Evolutionary conservation across 176 grass and related monocot genomes (phyloP).

Genomic region (Thinopyrum elongatum): DNA sequence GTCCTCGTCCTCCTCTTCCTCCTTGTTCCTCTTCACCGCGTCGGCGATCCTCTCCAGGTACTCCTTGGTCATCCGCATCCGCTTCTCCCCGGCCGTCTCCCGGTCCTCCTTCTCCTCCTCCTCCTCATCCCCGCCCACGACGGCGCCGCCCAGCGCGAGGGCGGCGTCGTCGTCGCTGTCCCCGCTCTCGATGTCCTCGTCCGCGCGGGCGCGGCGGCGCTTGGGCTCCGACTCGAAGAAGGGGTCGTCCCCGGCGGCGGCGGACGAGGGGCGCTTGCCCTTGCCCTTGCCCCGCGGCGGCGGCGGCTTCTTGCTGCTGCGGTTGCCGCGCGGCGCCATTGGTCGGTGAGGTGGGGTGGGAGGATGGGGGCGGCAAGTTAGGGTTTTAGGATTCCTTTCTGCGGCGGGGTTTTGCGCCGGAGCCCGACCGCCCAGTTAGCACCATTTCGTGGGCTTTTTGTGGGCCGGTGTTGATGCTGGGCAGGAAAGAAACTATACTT

Average conservation of each 20-base stretch:
- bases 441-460: not conserved
- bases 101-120: slow-evolving; percentile 11
- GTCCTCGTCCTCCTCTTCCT: slow-evolving; percentile 39
- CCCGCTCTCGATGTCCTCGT: slow-evolving; percentile 56
- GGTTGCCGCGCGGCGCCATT: slow-evolving; percentile 33
- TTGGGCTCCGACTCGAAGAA: slow-evolving; percentile 66
- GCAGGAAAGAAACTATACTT: no score
- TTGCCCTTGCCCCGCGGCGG: not conserved
- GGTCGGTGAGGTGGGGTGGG: not conserved
- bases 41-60: slow-evolving; percentile 44
- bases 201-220: slow-evolving; percentile 23
- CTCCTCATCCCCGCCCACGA: not conserved
- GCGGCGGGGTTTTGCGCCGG: slow-evolving; percentile 13
- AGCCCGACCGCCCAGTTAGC: not conserved
- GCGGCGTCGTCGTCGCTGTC: slow-evolving; percentile 51
- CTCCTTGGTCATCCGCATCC: slow-evolving; percentile 53
- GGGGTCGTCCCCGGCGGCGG: slow-evolving; percentile 26
- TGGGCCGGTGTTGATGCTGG: not conserved
- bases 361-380: not conserved
- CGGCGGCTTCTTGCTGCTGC: slow-evolving; percentile 33
- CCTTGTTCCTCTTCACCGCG: slow-evolving; percentile 42
- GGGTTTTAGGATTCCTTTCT: not conserved
- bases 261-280: not conserved
- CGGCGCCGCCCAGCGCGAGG: not conserved
- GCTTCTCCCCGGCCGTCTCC: slow-evolving; percentile 67